phyloP scores from a whole-genome alignment of 2,329 filamentous ascomycete species.

The Exophiala sp. region DNA sequence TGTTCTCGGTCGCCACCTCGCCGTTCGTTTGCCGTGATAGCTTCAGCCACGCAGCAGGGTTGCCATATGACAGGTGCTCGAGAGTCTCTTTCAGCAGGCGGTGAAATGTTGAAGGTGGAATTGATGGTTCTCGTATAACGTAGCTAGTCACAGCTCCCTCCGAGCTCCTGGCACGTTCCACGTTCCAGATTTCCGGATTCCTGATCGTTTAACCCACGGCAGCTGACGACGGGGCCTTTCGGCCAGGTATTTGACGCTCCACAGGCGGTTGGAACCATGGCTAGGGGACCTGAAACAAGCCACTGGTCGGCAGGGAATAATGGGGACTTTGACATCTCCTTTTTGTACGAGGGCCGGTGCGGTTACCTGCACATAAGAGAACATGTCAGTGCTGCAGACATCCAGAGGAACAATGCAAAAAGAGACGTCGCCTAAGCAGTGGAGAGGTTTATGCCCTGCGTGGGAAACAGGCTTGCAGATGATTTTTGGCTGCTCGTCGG shows the following conservation, averaged over 20 bases:
- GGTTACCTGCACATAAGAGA: constrained; percentile 17
- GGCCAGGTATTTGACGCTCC: constrained; percentile 2
- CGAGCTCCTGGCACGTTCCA: constrained; percentile 8
- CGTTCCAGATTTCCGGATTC: constrained; percentile 15
- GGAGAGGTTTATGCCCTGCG: constrained; percentile 2
- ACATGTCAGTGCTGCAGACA: constrained; percentile 22
- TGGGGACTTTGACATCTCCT: constrained; percentile 12
- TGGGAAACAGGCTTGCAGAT: not conserved
- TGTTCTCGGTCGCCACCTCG: not conserved
- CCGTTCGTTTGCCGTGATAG: not conserved
- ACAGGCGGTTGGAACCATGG: constrained; percentile 2
- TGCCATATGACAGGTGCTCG: not conserved
- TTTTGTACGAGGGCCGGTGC: constrained; percentile 20
- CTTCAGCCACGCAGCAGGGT: not conserved
- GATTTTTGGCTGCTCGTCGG: not conserved
- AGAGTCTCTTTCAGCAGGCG: not conserved
- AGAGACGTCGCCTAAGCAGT: constrained; percentile 12
- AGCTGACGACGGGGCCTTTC: not conserved
- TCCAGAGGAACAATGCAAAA: constrained; percentile 19
- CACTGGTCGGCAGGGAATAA: constrained; percentile 8
- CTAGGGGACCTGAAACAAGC: constrained; percentile 22
- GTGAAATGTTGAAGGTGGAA: not conserved
- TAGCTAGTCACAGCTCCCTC: not conserved
- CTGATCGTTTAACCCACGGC: constrained; percentile 1
- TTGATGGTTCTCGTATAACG: no score